Evolutionary conservation across 495 filamentous ascomycete genomes (phyloP), one percentile per base, ranked within the genome.

Genomic region (Lepidopterella palustris): DNA sequence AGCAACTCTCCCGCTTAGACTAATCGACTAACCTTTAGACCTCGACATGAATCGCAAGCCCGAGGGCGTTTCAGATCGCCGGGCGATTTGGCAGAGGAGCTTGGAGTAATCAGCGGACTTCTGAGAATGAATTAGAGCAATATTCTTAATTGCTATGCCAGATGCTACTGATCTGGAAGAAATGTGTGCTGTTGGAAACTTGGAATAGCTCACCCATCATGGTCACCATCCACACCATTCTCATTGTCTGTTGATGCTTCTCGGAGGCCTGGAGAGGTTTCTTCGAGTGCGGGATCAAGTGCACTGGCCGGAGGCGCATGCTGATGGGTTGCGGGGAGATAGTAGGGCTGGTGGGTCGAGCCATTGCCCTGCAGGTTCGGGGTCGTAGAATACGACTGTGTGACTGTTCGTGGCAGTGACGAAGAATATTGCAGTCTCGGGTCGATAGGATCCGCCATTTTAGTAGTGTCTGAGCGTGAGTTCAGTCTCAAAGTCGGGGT

Each of bases 31-130:
- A 96, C 92, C 68, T 98, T 98, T 48, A 96, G 76, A 28, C 84
- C 83, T 45, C 93, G 85, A 71, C 92, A 98, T 9, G 88, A 84
- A 70, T 97, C 93, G 72, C 92, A 98, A 15, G 92, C 92, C n/a
- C 91, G 86, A 1, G 87, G 82, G 32, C 90, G 84, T 72, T 92
- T 92, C 35, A 82, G 71, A 53, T 90, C 87, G 35, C 51, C 26
- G 21, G 50, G 61, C 4, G 61, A 62, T 45, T 54, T 62, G 27
- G 55, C 63, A 18, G 49, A 53, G 39, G 59, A 57, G 5, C 20
- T 50, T 42, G 18, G 18, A 42, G 3, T 11, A 10, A 42, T 42
- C 9, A 42, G 35, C 35, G n/a, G n/a, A n/a, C n/a, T n/a, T n/a
- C n/a, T n/a, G n/a, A n/a, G n/a, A n/a, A n/a, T n/a, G n/a, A n/a